These are phyloP conservation scores for Boletellus sp. DNA, from an alignment of 768 basidiomycete species.

Conservation along the genomic window DNA sequence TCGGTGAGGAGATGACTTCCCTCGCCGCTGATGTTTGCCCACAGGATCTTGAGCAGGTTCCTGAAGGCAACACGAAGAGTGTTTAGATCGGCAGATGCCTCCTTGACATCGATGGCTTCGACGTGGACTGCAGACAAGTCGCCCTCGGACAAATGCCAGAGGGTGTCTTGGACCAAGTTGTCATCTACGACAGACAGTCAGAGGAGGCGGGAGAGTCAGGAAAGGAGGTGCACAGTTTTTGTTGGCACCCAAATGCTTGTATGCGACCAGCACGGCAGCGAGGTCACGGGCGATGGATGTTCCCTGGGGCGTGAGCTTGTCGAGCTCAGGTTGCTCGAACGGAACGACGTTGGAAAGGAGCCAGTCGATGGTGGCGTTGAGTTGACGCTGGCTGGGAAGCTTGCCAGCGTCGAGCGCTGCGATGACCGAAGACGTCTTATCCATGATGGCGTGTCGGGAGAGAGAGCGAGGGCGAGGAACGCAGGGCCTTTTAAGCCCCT, in stretches of 20 bases:
- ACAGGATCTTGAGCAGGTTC: conserved; percentile 49
- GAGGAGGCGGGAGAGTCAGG: not conserved
- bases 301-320: conserved; percentile 54
- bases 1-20: conserved; percentile 54
- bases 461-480: not conserved
- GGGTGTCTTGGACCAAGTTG: conserved; percentile 58
- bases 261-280: conserved; percentile 51
- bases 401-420: conserved; percentile 73
- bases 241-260: conserved; percentile 48
- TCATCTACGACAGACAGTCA: conserved; percentile 43
- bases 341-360: conserved; percentile 46
- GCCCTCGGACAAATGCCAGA: conserved; percentile 61
- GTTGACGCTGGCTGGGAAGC: conserved; percentile 59
- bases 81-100: conserved; percentile 47
- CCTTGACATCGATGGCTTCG: conserved; percentile 37
- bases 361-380: conserved; percentile 52
- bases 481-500: not conserved
- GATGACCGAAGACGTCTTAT: conserved; percentile 55
- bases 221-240: conserved; percentile 51
- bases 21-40: conserved; percentile 51
- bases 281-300: conserved; percentile 47
- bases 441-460: conserved; percentile 41
- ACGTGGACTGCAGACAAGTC: conserved; percentile 43
- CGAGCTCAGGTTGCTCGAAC: conserved; percentile 36
- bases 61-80: conserved; percentile 49